A percentile compares a stretch with the other conserved stretches of the same genome.
Conservation (phyloP, 805 yeast genomes). For the Kuraishia piskuri region DNA sequence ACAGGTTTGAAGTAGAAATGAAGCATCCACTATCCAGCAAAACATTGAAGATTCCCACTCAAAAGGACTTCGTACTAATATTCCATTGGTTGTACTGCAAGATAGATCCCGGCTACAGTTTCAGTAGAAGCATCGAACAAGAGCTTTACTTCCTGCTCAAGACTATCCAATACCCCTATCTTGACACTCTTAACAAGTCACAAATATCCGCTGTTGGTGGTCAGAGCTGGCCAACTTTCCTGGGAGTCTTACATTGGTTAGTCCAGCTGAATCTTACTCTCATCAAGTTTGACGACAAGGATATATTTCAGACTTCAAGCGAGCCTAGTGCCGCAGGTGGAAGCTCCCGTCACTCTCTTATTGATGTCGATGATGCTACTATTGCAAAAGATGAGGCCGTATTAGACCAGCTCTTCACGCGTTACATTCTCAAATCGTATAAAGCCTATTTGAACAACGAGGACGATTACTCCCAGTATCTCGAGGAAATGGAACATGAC, state of each 20-base stretch:
- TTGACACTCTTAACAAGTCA: constrained; percentile 73
- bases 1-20: constrained; percentile 69
- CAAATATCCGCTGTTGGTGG: constrained; percentile 91
- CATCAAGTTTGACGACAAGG: constrained; percentile 28
- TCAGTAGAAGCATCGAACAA: constrained; percentile 59
- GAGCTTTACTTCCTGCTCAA: constrained; percentile 67
- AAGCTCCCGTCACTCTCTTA: constrained; percentile 20
- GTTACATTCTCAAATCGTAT: constrained; percentile 61
- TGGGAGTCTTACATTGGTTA: constrained; percentile 82
- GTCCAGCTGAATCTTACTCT: constrained; percentile 43
- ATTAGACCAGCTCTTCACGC: constrained; percentile 42
- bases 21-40: constrained; percentile 59
- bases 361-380: constrained; percentile 11
- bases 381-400: constrained; percentile 31
- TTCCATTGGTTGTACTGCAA: constrained; percentile 74
- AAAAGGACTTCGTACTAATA: constrained; percentile 70
- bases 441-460: constrained; percentile 52
- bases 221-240: constrained; percentile 73
- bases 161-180: constrained; percentile 66
- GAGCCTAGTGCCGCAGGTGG: constrained; percentile 5
- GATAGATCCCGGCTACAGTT: constrained; percentile 72
- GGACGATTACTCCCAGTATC: constrained; percentile 50
- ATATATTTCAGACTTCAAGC: constrained; percentile 17
- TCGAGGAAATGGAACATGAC: constrained; percentile 45
- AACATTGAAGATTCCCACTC: constrained; percentile 72